Percentiles rank a stretch among this genome's conserved stretches.
Evolutionary conservation across 352 stramenopile genomes (phyloP).

Genomic region (Pythium insidiosum): DNA sequence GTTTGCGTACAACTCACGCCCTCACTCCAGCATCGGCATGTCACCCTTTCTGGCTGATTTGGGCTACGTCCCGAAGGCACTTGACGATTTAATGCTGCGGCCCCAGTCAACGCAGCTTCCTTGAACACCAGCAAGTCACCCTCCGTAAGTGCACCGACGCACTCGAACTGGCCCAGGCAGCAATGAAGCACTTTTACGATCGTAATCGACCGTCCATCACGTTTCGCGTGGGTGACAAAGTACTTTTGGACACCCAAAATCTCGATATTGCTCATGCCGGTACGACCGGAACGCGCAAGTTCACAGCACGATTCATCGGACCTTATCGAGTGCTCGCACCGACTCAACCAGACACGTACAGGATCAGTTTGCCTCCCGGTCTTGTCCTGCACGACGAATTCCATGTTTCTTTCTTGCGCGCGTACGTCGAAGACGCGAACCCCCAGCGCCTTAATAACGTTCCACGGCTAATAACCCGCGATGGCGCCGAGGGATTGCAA

Average conservation of each 20-base stretch:
- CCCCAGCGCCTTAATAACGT: constrained; percentile 1
- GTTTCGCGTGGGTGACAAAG: constrained; percentile 6
- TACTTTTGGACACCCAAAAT: constrained; percentile 14
- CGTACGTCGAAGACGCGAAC: constrained; percentile 9
- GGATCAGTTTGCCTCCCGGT: constrained; percentile 5
- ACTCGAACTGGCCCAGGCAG: background rate
- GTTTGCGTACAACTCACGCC: constrained; percentile 9
- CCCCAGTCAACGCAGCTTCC: background rate
- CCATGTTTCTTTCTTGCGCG: constrained; percentile 6
- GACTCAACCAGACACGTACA: constrained; percentile 5
- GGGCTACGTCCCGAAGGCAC: background rate
- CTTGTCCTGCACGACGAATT: constrained; percentile 14
- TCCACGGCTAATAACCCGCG: background rate
- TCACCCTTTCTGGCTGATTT: constrained; percentile 6
- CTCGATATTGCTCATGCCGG: constrained; percentile 6
- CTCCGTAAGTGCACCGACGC: background rate
- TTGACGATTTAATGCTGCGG: background rate
- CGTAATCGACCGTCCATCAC: constrained; percentile 5
- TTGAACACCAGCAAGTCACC: background rate
- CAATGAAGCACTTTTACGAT: background rate
- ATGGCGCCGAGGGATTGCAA: constrained; percentile 1
- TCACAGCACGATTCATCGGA: constrained; percentile 11
- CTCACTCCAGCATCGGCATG: constrained; percentile 4
- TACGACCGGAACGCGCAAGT: constrained; percentile 5
- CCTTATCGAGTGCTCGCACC: constrained; percentile 2